Base-by-base conservation (phyloP, 768 basidiomycete species). In the Amanita exitialis region DNA sequence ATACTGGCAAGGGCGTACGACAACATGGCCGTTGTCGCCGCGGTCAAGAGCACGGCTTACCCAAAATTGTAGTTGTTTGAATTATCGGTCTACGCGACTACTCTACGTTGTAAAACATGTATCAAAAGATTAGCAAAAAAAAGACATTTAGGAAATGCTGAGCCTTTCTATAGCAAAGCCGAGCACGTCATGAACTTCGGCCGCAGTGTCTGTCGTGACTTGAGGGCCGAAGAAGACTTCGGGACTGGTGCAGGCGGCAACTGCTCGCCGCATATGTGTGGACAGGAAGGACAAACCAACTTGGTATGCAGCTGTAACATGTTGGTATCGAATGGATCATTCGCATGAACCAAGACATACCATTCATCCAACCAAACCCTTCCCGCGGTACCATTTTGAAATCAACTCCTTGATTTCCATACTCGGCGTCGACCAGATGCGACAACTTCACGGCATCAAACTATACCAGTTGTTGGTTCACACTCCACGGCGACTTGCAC, bases 351-450 rank as follows among this genome's bases (percentile, higher is more conserved):
- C n/a, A 16, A 39, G 42, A 70, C 83, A 54, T 59, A 91, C 90
- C 76, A 55, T 95, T 95, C 88, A 93, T 96, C 95, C 93, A 97
- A 7, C 95, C 95, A 62, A 98, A 99, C 49, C 95, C 95, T 68
- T 98, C 95, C 12, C 93, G 79, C 45, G 94, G 94, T 39, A 97
- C 88, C 78, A 94, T 83, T 71, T 94, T 91, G 73, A 99, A 99
- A 71, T 99, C 95, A 58, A 95, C 77, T 44, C 95, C 95, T 62
- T 93, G 90, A 64, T 93, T 93, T 7, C 92, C 87, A 59, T 97
- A 97, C 70, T 97, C 95, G 41, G 95, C 96, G 61, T 95, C 94
- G 5, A 99, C 94, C 43, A 97, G 76, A 62, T 97, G 93, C 1
- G 90, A 95, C 18, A 96, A 78, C 66, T 84, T 90, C 57, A 99